Base-by-base conservation (phyloP, 1,284 basidiomycete genomes). In the Ustilago esculenta region DNA sequence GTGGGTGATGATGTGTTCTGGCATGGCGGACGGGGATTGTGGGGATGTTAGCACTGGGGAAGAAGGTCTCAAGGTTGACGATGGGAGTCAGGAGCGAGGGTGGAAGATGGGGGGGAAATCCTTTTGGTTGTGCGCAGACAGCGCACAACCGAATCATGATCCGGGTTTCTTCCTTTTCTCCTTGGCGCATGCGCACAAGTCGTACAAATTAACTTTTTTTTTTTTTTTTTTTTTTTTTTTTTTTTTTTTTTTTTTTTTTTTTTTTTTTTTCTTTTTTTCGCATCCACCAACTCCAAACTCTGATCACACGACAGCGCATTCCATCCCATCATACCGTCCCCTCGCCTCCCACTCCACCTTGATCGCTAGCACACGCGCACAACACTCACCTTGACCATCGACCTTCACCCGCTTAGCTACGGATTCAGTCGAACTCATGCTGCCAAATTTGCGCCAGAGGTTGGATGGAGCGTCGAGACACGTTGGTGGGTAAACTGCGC, bases 1-100 rank as follows among this genome's bases (percentile, higher is more conserved):
- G 84, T 97, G 94, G 2, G 94, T 97, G 47, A 80, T 72, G 52
- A 80, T 79, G 39, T 61, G 61, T 47, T 71, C 68, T 66, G 27
- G 7, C 12, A 29, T 37, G 27, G 15, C 25, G 15, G 14, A 32
- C 17, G 5, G 33, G 10, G 12, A 6, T 2, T 25, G n/a, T 7
- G 5, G 6, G 27, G 17, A 23, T 25, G 36, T 33, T 34, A 39
- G 35, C 27, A 44, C n/a, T 30, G 24, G 4, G 15, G 15, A 20
- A 34, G 23, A 30, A n/a, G n/a, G n/a, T n/a, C n/a, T n/a, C n/a
- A n/a, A n/a, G n/a, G n/a, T n/a, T n/a, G n/a, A n/a, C n/a, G n/a
- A n/a, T n/a, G n/a, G n/a, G n/a, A n/a, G n/a, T n/a, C n/a, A n/a
- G n/a, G n/a, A n/a, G n/a, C n/a, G n/a, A n/a, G n/a, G n/a, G n/a